Percentiles rank a stretch among this genome's conserved stretches.
Conservation (phyloP, 2,329 filamentous ascomycete species). For the Penicillium thymicola region DNA sequence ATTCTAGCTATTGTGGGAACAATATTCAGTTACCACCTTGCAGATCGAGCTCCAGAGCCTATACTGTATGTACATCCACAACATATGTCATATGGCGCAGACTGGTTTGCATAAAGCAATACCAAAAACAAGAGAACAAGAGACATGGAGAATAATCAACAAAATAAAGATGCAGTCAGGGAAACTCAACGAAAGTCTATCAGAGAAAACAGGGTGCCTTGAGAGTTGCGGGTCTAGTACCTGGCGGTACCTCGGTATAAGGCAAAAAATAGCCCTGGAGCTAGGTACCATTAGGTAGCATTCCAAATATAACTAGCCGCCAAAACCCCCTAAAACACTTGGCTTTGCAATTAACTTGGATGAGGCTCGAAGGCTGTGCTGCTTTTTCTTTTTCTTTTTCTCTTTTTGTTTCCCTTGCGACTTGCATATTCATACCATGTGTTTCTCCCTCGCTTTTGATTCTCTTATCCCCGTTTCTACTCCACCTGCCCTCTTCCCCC, state of each 20-base stretch:
- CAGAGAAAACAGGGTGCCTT: background rate
- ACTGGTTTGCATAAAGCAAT: too few species aligned
- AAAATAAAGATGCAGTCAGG: background rate
- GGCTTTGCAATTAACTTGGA: constrained; percentile 12
- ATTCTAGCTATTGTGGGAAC: background rate
- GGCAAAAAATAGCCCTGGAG: background rate
- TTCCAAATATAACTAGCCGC: constrained; percentile 8
- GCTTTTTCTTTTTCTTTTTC: background rate
- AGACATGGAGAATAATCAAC: too few species aligned
- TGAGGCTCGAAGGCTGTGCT: constrained; percentile 5
- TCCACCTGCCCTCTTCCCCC: background rate
- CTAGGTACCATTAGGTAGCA: constrained; percentile 5
- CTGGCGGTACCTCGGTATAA: background rate
- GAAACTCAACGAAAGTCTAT: background rate
- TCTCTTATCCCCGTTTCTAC: background rate
- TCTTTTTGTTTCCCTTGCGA: background rate
- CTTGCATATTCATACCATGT: constrained; percentile 5
- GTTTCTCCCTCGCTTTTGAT: constrained; percentile 2
- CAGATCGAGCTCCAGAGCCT: too few species aligned
- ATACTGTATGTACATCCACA: too few species aligned
- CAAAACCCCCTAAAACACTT: constrained; percentile 15
- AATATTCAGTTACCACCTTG: background rate
- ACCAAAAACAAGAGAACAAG: too few species aligned
- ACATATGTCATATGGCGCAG: background rate
- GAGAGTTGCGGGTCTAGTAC: background rate